Evolutionary conservation across 805 yeast genomes (phyloP).

Genomic region (Hagleromyces aurorensis): DNA sequence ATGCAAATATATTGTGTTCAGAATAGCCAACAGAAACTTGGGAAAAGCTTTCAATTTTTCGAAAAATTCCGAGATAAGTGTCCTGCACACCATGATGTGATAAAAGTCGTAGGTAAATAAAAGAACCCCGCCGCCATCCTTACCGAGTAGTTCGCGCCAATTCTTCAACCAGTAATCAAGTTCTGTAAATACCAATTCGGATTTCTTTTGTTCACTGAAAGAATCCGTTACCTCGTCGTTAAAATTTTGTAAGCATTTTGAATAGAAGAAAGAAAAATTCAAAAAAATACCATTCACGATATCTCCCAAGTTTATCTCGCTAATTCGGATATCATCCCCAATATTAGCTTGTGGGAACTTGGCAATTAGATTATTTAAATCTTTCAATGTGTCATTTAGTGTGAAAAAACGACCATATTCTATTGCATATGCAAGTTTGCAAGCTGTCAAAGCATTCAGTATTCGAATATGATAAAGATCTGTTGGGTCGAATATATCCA

Average conservation of each 20-base stretch:
- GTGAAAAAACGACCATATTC: slow-evolving; percentile 36
- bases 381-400: slow-evolving; percentile 24
- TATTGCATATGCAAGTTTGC: slow-evolving; percentile 44
- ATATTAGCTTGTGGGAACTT: slow-evolving; percentile 43
- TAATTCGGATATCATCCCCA: slow-evolving; percentile 48
- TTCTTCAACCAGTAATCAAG: slow-evolving; percentile 39
- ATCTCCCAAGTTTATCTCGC: slow-evolving; percentile 40
- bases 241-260: slow-evolving; percentile 3
- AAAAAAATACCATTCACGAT: slow-evolving; percentile 24
- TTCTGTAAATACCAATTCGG: slow-evolving; percentile 26
- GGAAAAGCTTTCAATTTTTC: slow-evolving; percentile 18
- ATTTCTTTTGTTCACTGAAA: slow-evolving; percentile 3
- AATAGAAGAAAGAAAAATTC: slow-evolving; percentile 23
- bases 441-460: slow-evolving; percentile 43
- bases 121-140: slow-evolving; percentile 43
- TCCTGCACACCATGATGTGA: slow-evolving; percentile 36
- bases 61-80: slow-evolving; percentile 28
- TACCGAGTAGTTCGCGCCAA: slow-evolving; percentile 39
- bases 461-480: slow-evolving; percentile 50
- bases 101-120: slow-evolving; percentile 43
- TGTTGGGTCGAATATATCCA: slow-evolving; percentile 25
- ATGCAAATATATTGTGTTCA: slow-evolving; percentile 38
- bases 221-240: not conserved
- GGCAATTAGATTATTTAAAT: slow-evolving; percentile 37
- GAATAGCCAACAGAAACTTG: slow-evolving; percentile 24